These are phyloP conservation scores for Diaporthe sp. DNA, from an alignment of 2,329 filamentous ascomycete species.

Conservation along the genomic window DNA sequence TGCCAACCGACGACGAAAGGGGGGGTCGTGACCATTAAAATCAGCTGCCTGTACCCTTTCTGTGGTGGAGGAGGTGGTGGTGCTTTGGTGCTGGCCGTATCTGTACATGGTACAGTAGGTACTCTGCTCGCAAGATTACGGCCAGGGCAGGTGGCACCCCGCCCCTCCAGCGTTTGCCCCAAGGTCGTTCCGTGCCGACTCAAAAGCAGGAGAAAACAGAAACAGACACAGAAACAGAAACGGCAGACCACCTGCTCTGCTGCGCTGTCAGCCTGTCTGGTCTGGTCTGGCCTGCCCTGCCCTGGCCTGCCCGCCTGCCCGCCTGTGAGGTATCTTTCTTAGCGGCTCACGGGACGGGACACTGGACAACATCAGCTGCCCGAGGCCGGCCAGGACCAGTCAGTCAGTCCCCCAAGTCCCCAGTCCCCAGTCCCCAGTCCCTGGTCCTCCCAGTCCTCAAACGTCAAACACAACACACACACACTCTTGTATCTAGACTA, in stretches of 20 bases:
- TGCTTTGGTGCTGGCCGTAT: neutral
- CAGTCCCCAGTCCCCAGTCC: neutral
- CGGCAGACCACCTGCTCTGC: neutral
- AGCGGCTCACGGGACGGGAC: neutral
- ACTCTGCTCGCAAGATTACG: neutral
- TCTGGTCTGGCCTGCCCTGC: too few species aligned
- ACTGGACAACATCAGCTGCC: slow-evolving; percentile 15
- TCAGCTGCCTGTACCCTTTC: neutral
- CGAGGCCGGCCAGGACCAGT: slow-evolving; percentile 3
- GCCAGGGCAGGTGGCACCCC: neutral
- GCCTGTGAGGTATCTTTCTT: neutral
- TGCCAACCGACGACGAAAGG: slow-evolving; percentile 4
- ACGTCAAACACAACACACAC: neutral
- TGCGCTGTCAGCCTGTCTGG: neutral
- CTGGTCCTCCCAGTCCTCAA: neutral
- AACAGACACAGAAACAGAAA: slow-evolving; percentile 14
- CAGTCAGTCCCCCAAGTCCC: neutral
- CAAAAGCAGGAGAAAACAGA: too few species aligned
- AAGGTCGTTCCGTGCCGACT: neutral
- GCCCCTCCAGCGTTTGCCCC: neutral
- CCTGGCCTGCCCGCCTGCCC: too few species aligned
- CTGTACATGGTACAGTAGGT: too few species aligned
- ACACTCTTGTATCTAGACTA: neutral
- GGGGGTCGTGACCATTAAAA: slow-evolving; percentile 5
- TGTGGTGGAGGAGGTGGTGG: too few species aligned